phyloP scores from a whole-genome alignment of 768 basidiomycete genomes.

The Boletus tomentosulus region DNA sequence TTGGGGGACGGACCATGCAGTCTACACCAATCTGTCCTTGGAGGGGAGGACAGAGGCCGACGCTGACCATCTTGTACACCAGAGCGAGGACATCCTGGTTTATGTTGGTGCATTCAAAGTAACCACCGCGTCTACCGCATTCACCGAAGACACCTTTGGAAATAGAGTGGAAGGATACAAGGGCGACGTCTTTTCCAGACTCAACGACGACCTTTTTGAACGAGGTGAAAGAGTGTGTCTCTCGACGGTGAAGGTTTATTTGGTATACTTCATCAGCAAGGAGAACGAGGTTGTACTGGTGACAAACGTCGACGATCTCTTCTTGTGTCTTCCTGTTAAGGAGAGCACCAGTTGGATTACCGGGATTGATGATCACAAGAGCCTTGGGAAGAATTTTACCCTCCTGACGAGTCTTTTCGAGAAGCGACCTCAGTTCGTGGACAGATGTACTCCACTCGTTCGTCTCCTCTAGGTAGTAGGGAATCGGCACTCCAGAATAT shows the following conservation, averaged over 20 bases:
- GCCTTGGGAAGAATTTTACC: conserved; percentile 65
- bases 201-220: conserved; percentile 87
- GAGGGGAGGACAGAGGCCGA: conserved; percentile 85
- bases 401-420: conserved; percentile 59
- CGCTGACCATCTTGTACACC: conserved; percentile 95
- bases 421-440: conserved; percentile 57
- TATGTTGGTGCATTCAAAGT: conserved; percentile 90
- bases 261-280: conserved; percentile 99
- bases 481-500: conserved; percentile 71
- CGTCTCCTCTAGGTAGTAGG: conserved; percentile 85
- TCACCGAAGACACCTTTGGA: conserved; percentile 96
- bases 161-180: conserved; percentile 96
- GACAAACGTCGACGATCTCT: conserved; percentile 77
- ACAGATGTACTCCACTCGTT: conserved; percentile 80
- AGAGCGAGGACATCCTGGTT: conserved; percentile 70
- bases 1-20: conserved; percentile 88
- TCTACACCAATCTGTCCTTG: conserved; percentile 93
- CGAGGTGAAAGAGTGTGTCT: conserved; percentile 74
- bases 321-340: conserved; percentile 69
- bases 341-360: conserved; percentile 92
- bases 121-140: conserved; percentile 95
- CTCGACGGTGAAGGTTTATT: conserved; percentile 72
- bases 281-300: conserved; percentile 79
- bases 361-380: conserved; percentile 97
- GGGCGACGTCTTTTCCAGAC: conserved; percentile 58